These are phyloP conservation scores for Physcomitrellopsis africana DNA, from an alignment of 225 moss, liverwort and hornwort genomes.

Conservation along the genomic window DNA sequence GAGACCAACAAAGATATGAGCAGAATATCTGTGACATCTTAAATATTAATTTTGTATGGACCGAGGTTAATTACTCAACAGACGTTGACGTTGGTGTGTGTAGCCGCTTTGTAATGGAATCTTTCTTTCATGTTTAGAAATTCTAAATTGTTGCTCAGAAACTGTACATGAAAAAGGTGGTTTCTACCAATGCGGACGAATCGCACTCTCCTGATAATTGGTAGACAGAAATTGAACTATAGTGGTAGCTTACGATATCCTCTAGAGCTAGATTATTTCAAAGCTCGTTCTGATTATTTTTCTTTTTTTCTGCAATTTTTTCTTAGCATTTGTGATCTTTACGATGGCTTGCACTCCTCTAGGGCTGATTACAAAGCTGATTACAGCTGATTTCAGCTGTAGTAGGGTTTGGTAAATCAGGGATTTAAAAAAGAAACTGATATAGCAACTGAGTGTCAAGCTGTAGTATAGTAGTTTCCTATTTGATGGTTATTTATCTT, in stretches of 20 bases:
- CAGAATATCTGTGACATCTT: background rate
- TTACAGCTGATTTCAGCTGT: too few relatives aligned
- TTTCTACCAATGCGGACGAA: background rate
- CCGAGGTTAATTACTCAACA: background rate
- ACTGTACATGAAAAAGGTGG: background rate
- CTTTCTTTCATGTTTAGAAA: background rate
- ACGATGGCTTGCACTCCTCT: conserved; percentile 1
- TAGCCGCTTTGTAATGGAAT: background rate
- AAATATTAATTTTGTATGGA: background rate
- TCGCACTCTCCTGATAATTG: background rate
- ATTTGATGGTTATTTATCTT: conserved; percentile 10
- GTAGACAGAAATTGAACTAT: background rate
- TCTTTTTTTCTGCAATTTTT: background rate
- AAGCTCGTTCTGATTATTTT: background rate
- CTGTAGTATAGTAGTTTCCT: background rate
- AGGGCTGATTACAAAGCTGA: background rate
- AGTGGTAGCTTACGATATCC: background rate
- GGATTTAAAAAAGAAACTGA: background rate
- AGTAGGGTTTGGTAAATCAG: background rate
- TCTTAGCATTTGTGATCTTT: background rate
- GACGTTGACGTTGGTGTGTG: background rate
- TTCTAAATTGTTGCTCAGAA: background rate
- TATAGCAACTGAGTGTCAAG: background rate
- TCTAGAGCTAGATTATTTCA: background rate
- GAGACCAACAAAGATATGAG: background rate